Conservation (phyloP, 1,139 yeast genomes). For the Pichia sp. region DNA sequence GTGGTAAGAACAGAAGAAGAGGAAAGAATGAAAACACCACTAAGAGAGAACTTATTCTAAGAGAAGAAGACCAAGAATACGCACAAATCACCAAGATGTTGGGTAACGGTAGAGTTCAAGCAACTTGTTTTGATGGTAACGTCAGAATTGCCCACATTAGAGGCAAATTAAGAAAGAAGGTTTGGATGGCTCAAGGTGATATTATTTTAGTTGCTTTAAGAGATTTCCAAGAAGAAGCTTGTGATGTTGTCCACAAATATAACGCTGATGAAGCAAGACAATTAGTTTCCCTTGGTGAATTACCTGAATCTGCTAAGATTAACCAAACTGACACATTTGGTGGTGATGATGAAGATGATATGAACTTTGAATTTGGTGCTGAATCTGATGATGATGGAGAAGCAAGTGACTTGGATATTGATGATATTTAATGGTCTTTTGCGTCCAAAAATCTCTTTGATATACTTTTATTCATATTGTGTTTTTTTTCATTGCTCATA, state of each 20-base stretch:
- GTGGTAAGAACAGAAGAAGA: conserved; percentile 92
- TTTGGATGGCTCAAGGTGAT: conserved; percentile 99
- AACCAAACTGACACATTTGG: conserved; percentile 97
- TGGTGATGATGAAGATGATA: conserved; percentile 94
- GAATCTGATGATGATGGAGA: conserved; percentile 80
- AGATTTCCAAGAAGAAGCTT: conserved; percentile 97
- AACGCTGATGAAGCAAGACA: conserved; percentile 98
- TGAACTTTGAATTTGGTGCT: conserved; percentile 97
- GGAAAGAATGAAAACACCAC: conserved; percentile 95
- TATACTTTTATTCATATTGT: no score
- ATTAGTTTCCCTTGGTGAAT: conserved; percentile 90
- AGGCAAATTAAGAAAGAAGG: conserved; percentile 98
- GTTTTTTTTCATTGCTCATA: no score
- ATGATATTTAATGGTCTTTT: conserved; percentile 51
- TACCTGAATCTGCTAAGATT: conserved; percentile 94
- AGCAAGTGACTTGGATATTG: conserved; percentile 68
- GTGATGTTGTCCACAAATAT: conserved; percentile 96
- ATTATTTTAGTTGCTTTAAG: conserved; percentile 91
- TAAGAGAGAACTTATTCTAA: conserved; percentile 87
- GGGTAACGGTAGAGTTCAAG: conserved; percentile 97
- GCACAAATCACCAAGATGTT: conserved; percentile 98
- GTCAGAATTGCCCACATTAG: conserved; percentile 96
- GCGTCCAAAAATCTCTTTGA: neutral
- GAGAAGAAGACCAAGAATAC: conserved; percentile 97
- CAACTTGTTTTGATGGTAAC: conserved; percentile 86